Evolutionary conservation across 805 yeast genomes (phyloP).

Genomic region (Komagataella pseudopastoris): DNA sequence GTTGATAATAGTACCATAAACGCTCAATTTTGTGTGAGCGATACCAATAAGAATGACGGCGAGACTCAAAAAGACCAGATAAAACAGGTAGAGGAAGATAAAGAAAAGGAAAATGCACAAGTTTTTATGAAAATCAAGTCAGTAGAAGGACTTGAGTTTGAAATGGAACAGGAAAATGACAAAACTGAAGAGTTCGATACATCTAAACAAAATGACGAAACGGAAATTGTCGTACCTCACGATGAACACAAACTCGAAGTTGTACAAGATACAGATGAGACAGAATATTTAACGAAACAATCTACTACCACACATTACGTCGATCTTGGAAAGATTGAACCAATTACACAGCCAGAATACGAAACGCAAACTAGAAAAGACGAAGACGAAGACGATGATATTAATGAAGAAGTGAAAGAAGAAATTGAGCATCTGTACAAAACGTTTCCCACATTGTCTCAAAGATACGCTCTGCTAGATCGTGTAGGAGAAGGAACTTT

Average conservation of each 20-base stretch:
- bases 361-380: background rate
- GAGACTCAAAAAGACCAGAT: background rate
- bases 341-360: background rate
- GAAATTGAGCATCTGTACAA: conserved; percentile 17
- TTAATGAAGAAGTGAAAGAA: conserved; percentile 15
- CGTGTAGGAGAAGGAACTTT: conserved; percentile 78
- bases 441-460: conserved; percentile 17
- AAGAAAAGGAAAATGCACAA: background rate
- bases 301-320: background rate
- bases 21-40: background rate
- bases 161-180: background rate
- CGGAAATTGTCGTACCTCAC: background rate
- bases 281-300: background rate
- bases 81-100: background rate
- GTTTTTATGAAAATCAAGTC: background rate
- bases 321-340: background rate
- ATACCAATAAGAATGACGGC: background rate
- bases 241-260: background rate
- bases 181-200: background rate
- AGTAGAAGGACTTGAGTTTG: background rate
- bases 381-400: conserved; percentile 4
- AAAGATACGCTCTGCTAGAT: conserved; percentile 24
- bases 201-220: background rate
- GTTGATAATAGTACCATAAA: background rate
- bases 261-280: background rate